Percentiles rank a stretch among this genome's conserved stretches.
These are phyloP conservation scores for Linum usitatissimum DNA, from an alignment of 345 rosid species.

Conservation along the genomic window DNA sequence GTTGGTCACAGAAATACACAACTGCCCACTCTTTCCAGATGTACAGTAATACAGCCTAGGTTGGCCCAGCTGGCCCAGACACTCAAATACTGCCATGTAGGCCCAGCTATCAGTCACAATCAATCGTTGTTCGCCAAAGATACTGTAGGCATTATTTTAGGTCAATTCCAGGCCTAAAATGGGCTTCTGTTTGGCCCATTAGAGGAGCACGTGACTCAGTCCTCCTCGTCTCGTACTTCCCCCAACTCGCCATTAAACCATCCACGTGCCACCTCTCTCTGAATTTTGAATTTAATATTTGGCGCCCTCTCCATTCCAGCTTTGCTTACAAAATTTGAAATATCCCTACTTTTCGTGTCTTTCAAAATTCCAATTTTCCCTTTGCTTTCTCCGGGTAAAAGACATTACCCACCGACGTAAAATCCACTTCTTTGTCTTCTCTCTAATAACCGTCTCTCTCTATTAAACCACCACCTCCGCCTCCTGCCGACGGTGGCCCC, in stretches of 20 bases:
- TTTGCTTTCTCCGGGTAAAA: background rate
- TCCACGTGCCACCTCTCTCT: background rate
- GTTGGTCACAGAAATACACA: no score
- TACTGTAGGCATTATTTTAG: no score
- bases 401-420: background rate
- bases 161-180: no score
- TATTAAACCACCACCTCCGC: background rate
- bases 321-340: constrained; percentile 13
- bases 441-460: background rate
- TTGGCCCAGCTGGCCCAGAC: no score
- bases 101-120: no score
- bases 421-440: background rate
- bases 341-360: background rate
- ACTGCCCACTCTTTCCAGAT: no score
- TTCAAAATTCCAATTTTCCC: background rate
- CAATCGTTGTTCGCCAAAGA: no score
- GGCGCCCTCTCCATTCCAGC: background rate
- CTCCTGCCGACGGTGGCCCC: background rate
- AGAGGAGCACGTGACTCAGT: background rate
- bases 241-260: background rate
- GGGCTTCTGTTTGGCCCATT: background rate
- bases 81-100: no score
- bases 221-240: background rate
- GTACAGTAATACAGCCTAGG: no score
- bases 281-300: constrained; percentile 13